Percentiles rank a stretch among this genome's conserved stretches.
Conservation (phyloP, 2,329 filamentous ascomycete genomes). For the Beauveria caledonica region DNA sequence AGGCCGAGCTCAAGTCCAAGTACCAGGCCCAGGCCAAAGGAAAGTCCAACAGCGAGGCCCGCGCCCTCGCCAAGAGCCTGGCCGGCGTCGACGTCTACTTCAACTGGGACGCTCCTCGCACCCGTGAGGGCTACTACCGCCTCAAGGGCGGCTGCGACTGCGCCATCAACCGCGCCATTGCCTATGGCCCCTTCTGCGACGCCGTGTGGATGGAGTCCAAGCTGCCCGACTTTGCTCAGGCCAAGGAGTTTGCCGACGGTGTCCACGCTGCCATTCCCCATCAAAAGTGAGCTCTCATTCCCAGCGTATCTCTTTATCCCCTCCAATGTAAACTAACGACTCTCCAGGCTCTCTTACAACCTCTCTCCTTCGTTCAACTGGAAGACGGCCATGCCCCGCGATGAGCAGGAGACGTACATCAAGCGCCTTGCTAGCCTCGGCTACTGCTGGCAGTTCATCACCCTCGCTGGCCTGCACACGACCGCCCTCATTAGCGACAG, state of each 20-base stretch:
- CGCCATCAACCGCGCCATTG: conserved; percentile 81
- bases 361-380: conserved; percentile 99
- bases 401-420: conserved; percentile 97
- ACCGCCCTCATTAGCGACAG: conserved; percentile 86
- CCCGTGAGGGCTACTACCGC: conserved; percentile 90
- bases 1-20: conserved; percentile 55
- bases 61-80: conserved; percentile 67
- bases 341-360: conserved; percentile 80
- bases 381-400: conserved; percentile 86
- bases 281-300: conserved; percentile 64
- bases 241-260: conserved; percentile 84
- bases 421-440: conserved; percentile 74
- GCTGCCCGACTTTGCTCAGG: conserved; percentile 83
- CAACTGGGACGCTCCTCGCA: conserved; percentile 91
- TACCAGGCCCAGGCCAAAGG: conserved; percentile 65
- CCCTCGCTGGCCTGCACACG: conserved; percentile 92
- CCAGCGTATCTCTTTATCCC: neutral
- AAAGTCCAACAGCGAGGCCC: conserved; percentile 77
- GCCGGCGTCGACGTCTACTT: conserved; percentile 79
- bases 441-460: conserved; percentile 99
- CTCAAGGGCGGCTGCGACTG: conserved; percentile 87
- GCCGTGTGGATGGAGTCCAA: conserved; percentile 99
- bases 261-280: conserved; percentile 94
- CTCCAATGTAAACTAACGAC: conserved; percentile 13
- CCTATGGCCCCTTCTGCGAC: conserved; percentile 88